A percentile compares a stretch with the other conserved stretches of the same genome.
Conservation (phyloP, 1,284 basidiomycete genomes). For the Pseudozyma hubeiensis region DNA sequence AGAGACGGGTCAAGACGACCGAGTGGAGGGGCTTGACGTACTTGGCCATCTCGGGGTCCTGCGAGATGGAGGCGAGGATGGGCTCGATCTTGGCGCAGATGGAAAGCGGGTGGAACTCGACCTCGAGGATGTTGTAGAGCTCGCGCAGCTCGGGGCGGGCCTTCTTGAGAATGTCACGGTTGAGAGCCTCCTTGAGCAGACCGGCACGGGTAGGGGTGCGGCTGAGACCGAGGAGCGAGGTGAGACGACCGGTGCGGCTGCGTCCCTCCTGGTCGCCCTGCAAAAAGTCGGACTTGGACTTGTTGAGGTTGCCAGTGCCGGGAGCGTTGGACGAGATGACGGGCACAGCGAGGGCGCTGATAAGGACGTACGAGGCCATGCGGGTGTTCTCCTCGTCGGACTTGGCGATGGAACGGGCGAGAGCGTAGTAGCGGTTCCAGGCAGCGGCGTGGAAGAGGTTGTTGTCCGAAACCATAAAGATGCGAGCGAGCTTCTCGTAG, state of each 20-base stretch:
- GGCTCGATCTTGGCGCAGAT: conserved; percentile 87
- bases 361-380: conserved; percentile 90
- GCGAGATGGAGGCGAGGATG: conserved; percentile 74
- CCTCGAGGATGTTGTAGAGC: conserved; percentile 90
- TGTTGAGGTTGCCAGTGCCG: conserved; percentile 73
- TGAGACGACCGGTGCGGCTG: conserved; percentile 80
- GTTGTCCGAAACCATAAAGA: conserved; percentile 87
- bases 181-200: conserved; percentile 73
- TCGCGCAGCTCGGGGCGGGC: conserved; percentile 82
- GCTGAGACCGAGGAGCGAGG: conserved; percentile 85
- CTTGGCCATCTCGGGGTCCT: conserved; percentile 65
- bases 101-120: conserved; percentile 92
- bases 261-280: conserved; percentile 73
- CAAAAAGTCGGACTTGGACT: conserved; percentile 72
- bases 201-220: conserved; percentile 88
- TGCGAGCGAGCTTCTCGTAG: conserved; percentile 96
- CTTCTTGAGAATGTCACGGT: conserved; percentile 84
- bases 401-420: conserved; percentile 62
- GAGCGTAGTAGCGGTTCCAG: conserved; percentile 82
- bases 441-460: conserved; percentile 96
- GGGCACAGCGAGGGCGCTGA: conserved; percentile 92
- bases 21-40: conserved; percentile 92
- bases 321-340: conserved; percentile 76
- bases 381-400: conserved; percentile 80
- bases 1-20: conserved; percentile 91